A percentile compares a stretch with the other conserved stretches of the same genome.
These are phyloP conservation scores for Lecanicillium sp. DNA, from an alignment of 2,329 filamentous ascomycete genomes.

Conservation along the genomic window DNA sequence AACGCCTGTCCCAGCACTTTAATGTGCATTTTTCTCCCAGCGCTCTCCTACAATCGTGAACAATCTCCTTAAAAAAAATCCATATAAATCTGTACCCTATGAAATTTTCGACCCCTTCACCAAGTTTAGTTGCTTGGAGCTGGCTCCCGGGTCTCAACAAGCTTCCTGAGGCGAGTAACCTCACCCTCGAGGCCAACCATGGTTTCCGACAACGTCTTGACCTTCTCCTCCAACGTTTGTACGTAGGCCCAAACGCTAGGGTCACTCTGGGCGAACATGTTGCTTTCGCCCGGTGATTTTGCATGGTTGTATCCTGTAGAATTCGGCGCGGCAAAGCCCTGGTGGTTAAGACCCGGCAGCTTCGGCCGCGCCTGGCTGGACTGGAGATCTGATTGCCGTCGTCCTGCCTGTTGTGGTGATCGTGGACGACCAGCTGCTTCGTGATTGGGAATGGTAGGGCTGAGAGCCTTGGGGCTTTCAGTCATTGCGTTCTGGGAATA, in stretches of 20 bases:
- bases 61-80: too few species aligned
- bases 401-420: constrained; percentile 55
- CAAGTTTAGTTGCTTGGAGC: background rate
- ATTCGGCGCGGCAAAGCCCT: constrained; percentile 23
- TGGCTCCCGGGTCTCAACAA: constrained; percentile 22
- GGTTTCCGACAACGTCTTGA: constrained; percentile 27
- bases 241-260: constrained; percentile 66
- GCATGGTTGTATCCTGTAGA: constrained; percentile 22
- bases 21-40: too few species aligned
- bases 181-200: constrained; percentile 24
- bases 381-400: constrained; percentile 46
- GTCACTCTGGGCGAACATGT: constrained; percentile 55
- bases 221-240: constrained; percentile 55
- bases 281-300: constrained; percentile 44
- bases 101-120: too few species aligned
- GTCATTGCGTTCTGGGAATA: constrained; percentile 70
- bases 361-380: constrained; percentile 34
- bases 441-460: constrained; percentile 49
- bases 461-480: constrained; percentile 80
- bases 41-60: too few species aligned
- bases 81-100: too few species aligned
- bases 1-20: too few species aligned
- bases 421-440: constrained; percentile 49
- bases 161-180: constrained; percentile 24
- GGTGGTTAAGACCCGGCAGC: constrained; percentile 27